phyloP scores from a whole-genome alignment of 257 asterid species.

The Solanum peruvianum region DNA sequence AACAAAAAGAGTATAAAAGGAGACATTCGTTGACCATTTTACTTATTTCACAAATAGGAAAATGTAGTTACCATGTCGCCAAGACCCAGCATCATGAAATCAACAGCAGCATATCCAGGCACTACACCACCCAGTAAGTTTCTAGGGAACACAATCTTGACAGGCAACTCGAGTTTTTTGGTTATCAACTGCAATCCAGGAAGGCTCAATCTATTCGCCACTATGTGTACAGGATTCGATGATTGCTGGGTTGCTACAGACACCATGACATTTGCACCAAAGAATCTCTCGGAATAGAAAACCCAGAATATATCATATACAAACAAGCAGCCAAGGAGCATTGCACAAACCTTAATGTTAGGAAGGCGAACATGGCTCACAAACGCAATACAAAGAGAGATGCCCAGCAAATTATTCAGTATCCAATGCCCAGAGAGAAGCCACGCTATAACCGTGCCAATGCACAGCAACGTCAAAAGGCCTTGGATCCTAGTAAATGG shows the following conservation, averaged over 20 bases:
- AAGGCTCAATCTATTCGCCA: constrained; percentile 80
- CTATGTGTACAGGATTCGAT: constrained; percentile 83
- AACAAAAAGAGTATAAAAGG: not conserved
- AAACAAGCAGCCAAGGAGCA: constrained; percentile 76
- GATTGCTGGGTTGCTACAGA: constrained; percentile 94
- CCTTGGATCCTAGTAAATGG: constrained; percentile 63
- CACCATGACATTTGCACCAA: constrained; percentile 96
- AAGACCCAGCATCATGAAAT: constrained; percentile 91
- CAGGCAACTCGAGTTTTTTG: constrained; percentile 84
- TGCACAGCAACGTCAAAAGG: constrained; percentile 37
- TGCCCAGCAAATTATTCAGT: constrained; percentile 78
- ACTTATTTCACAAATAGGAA: not conserved
- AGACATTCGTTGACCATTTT: not conserved
- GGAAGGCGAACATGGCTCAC: constrained; percentile 98
- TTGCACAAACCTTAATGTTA: constrained; percentile 87
- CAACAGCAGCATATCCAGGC: constrained; percentile 53
- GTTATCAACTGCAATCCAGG: constrained; percentile 87
- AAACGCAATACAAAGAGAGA: constrained; percentile 92
- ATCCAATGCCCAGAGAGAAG: constrained; percentile 91
- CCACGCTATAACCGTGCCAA: constrained; percentile 55
- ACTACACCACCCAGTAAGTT: constrained; percentile 63
- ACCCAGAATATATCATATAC: constrained; percentile 96
- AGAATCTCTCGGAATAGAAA: constrained; percentile 83
- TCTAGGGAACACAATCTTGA: constrained; percentile 92
- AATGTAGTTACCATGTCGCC: constrained; percentile 73